Evolutionary conservation across 192 early-diverging fungal genomes (phyloP).

Genomic region (Spizellomyces sp.): DNA sequence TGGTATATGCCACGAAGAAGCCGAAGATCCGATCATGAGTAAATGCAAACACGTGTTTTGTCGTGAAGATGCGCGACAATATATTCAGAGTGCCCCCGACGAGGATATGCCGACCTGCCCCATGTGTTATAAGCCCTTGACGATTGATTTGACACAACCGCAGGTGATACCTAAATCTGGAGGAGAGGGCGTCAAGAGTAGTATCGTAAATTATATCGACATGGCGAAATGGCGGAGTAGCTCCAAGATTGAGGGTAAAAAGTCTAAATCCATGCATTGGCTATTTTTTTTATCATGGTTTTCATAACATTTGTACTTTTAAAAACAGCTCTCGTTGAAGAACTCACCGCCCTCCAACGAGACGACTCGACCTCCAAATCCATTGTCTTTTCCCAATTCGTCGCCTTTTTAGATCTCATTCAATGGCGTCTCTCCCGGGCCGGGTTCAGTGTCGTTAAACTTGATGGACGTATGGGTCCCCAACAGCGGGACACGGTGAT

Average conservation of each 20-base stretch:
- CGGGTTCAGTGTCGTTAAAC: slow-evolving; percentile 79
- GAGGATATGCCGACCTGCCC: slow-evolving; percentile 67
- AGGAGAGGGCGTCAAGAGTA: slow-evolving; percentile 54
- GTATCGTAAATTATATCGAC: slow-evolving; percentile 92
- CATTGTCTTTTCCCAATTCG: slow-evolving; percentile 84
- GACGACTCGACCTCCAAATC: slow-evolving; percentile 74
- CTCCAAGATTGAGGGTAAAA: slow-evolving; percentile 82
- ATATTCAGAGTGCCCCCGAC: slow-evolving; percentile 41
- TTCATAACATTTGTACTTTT: not conserved
- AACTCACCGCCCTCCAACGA: slow-evolving; percentile 72
- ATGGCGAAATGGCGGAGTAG: slow-evolving; percentile 85
- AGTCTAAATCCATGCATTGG: not conserved
- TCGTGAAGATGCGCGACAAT: slow-evolving; percentile 72
- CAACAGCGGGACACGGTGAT: slow-evolving; percentile 62
- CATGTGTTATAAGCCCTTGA: slow-evolving; percentile 71
- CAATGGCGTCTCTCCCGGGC: slow-evolving; percentile 88
- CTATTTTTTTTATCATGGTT: not conserved
- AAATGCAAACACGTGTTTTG: slow-evolving; percentile 93
- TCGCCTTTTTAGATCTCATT: slow-evolving; percentile 85
- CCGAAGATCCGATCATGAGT: slow-evolving; percentile 80
- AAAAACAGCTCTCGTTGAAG: slow-evolving; percentile 80
- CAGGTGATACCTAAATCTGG: slow-evolving; percentile 43
- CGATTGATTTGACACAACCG: slow-evolving; percentile 70
- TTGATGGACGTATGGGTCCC: slow-evolving; percentile 90
- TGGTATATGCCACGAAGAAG: slow-evolving; percentile 82